Evolutionary conservation across 2,329 filamentous ascomycete species (phyloP), one percentile per base, ranked within the genome.

Genomic region (Leptosphaerulina australis): DNA sequence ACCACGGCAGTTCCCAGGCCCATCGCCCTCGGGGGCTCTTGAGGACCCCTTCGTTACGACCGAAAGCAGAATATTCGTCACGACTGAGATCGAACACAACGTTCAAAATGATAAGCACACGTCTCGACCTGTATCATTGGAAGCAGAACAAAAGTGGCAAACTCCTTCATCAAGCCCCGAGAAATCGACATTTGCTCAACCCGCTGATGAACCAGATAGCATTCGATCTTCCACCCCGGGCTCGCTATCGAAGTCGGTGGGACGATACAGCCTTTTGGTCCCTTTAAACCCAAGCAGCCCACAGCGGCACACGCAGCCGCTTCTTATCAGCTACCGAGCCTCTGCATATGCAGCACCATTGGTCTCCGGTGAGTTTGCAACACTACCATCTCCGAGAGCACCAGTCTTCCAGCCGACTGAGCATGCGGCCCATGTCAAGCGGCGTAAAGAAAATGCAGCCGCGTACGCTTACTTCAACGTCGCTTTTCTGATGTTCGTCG

Each of bases 381-480:
- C 47, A 4, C 34, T 44, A 1, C 40, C 47, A 0, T 38, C 28
- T 1, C 35, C 40, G 8, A 22, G 18, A 0, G 28, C 39, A 2
- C 34, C 35, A 2, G 14, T 44, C 10, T 50, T 50, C 28, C 34
- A 5, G 1, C 40, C 47, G 1, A 2, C 8, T 11, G 47, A 44
- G 24, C 47, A 50, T 24, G 34, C 34, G 1, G 40, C 40, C 1
- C 29, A 39, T 29, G 2, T 24, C 0, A 6, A 44, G 34, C 47
- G 35, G 4, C 17, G 40, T 18, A 25, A n/a, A 7, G 34, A 44
- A 1, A 85, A 79, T 26, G 59, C 48, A 3, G 86, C 86, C 2
- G 83, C 85, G 1, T 87, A 83, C 83, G 80, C 82, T 1, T 90
- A 90, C 66, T 83, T 86, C 47, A 88, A 88, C 61, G 88, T 86